A percentile compares a stretch with the other conserved stretches of the same genome.
These are phyloP conservation scores for Rhipidocladum racemiflorum DNA, from an alignment of 176 grass and related monocot genomes.

Conservation along the genomic window DNA sequence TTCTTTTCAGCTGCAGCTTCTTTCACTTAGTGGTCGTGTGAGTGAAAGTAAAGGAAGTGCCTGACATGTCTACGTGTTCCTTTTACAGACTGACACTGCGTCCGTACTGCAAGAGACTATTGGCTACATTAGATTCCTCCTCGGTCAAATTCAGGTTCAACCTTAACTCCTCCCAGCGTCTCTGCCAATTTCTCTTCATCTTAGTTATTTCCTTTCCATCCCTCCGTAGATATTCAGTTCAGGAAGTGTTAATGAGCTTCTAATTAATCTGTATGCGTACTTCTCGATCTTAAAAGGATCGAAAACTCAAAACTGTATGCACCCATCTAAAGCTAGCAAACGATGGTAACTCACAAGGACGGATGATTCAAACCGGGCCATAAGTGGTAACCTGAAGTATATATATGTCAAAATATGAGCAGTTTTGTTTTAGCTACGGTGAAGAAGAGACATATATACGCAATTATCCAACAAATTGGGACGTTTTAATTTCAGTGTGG, in stretches of 20 bases:
- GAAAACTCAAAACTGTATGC: not conserved
- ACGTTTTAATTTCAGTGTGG: not conserved
- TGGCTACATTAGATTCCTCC: conserved; percentile 79
- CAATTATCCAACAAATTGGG: not conserved
- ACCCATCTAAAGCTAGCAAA: not conserved
- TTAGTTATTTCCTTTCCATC: not conserved
- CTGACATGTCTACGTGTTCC: conserved; percentile 43
- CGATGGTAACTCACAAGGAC: not conserved
- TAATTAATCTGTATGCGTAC: not conserved
- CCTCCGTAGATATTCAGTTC: not conserved
- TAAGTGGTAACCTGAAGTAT: too few species aligned
- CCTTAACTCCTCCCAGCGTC: not conserved
- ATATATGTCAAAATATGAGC: too few species aligned
- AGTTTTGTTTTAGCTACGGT: too few species aligned
- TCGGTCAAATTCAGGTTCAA: conserved; percentile 73
- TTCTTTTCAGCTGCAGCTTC: conserved; percentile 16
- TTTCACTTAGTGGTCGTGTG: conserved; percentile 22
- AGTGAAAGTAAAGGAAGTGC: conserved; percentile 31
- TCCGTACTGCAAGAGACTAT: conserved; percentile 83
- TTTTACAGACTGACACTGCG: conserved; percentile 78
- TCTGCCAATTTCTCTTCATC: not conserved
- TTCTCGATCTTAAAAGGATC: not conserved
- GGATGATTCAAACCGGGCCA: not conserved
- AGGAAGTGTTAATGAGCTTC: not conserved
- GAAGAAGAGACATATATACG: not conserved